Evolutionary conservation across 352 stramenopile species (phyloP).

Genomic region (Globisporangium nodosum): DNA sequence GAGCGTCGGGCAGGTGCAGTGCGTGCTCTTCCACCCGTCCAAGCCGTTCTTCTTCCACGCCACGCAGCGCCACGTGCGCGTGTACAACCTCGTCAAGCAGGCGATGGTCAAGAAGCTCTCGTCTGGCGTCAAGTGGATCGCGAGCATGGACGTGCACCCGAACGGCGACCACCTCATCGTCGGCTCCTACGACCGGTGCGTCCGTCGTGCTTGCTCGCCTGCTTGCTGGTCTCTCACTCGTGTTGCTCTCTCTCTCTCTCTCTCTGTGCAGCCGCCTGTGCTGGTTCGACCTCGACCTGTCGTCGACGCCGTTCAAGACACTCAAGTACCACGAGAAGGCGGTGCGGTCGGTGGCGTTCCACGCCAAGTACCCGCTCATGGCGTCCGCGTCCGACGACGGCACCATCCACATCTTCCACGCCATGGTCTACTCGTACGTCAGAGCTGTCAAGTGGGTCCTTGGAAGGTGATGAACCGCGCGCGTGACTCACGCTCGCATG

Average conservation of each 20-base stretch:
- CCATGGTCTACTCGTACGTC: slow-evolving; percentile 97
- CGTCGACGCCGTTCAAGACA: slow-evolving; percentile 97
- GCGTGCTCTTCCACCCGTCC: slow-evolving; percentile 96
- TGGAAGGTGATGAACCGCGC: background rate
- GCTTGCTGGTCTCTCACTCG: background rate
- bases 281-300: slow-evolving; percentile 99
- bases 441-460: background rate
- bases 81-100: slow-evolving; percentile 99
- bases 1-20: slow-evolving; percentile 92
- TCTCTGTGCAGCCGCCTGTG: slow-evolving; percentile 72
- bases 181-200: slow-evolving; percentile 94
- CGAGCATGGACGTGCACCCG: slow-evolving; percentile 96
- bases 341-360: slow-evolving; percentile 92
- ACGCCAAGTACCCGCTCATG: slow-evolving; percentile 97
- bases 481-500: slow-evolving; percentile 2
- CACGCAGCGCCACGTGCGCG: slow-evolving; percentile 96
- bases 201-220: background rate
- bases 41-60: slow-evolving; percentile 99
- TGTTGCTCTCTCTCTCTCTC: slow-evolving; percentile 1
- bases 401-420: slow-evolving; percentile 99
- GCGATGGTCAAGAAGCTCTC: slow-evolving; percentile 97
- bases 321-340: slow-evolving; percentile 99
- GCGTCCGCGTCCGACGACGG: slow-evolving; percentile 98
- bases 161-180: slow-evolving; percentile 99
- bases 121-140: slow-evolving; percentile 98